Conservation (phyloP, 164 flowering plant genomes). For the Macadamia integrifolia region DNA sequence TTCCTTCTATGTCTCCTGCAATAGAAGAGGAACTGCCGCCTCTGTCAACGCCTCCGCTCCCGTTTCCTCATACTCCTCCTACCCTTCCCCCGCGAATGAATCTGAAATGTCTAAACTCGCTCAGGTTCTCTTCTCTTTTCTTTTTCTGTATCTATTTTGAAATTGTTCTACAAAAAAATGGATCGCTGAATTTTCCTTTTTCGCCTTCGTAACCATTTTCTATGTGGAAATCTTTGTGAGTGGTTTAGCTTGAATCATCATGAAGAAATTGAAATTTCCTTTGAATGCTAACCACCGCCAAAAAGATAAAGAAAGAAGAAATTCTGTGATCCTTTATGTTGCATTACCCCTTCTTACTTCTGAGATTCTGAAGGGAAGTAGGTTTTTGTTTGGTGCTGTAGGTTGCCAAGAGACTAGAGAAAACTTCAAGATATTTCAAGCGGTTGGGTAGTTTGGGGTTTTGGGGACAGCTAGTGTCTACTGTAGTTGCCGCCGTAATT, state of each 20-base stretch:
- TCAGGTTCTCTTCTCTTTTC: constrained; percentile 40
- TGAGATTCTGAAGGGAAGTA: background rate
- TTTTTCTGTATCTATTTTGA: background rate
- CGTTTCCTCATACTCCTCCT: constrained; percentile 28
- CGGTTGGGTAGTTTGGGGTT: constrained; percentile 83
- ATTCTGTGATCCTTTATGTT: no score
- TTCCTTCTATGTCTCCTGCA: constrained; percentile 5
- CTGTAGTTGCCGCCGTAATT: constrained; percentile 82
- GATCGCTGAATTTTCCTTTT: no score
- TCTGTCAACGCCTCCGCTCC: constrained; percentile 16
- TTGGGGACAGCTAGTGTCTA: constrained; percentile 93
- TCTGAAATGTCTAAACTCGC: constrained; percentile 72
- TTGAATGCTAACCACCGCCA: background rate
- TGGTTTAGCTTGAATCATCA: background rate
- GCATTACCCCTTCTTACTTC: no score
- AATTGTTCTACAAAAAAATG: no score
- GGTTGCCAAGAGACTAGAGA: constrained; percentile 91
- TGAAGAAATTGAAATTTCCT: background rate
- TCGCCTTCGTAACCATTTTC: no score
- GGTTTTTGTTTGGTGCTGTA: constrained; percentile 20
- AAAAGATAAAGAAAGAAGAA: no score
- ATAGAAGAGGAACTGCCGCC: background rate
- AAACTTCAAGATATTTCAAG: constrained; percentile 77
- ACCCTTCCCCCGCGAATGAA: constrained; percentile 38
- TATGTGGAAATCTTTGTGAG: background rate